Conservation (phyloP, 495 filamentous ascomycete species). For the Penicillium robsamsonii region DNA sequence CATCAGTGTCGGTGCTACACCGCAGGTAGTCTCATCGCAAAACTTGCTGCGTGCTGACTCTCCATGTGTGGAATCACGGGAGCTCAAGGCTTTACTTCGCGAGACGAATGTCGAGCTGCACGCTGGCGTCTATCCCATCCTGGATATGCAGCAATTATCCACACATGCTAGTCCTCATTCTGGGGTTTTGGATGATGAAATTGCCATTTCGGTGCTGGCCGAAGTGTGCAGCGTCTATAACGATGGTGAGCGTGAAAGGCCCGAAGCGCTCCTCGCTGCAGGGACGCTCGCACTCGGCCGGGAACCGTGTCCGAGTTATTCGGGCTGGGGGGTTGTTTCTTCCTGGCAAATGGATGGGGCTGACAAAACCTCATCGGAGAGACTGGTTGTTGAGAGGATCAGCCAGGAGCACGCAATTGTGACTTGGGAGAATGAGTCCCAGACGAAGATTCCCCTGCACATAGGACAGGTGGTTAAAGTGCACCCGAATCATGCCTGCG, state of each 20-base stretch:
- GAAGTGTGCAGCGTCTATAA: slow-evolving; percentile 74
- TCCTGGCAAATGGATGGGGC: slow-evolving; percentile 47
- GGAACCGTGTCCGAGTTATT: slow-evolving; percentile 69
- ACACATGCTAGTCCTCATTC: slow-evolving; percentile 55
- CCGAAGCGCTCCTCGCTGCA: slow-evolving; percentile 69
- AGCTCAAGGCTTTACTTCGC: slow-evolving; percentile 22
- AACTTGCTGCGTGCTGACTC: slow-evolving; percentile 31
- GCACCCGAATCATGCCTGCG: slow-evolving; percentile 85
- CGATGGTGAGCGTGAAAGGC: slow-evolving; percentile 36
- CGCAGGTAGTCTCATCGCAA: slow-evolving; percentile 63
- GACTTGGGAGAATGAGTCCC: slow-evolving; percentile 21
- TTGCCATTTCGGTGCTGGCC: slow-evolving; percentile 68
- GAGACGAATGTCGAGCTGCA: slow-evolving; percentile 59
- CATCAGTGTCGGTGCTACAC: slow-evolving; percentile 78
- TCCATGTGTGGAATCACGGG: slow-evolving; percentile 17
- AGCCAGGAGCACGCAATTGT: slow-evolving; percentile 41
- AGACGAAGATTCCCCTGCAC: slow-evolving; percentile 25
- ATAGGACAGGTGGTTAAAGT: slow-evolving; percentile 58
- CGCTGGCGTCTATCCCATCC: slow-evolving; percentile 69
- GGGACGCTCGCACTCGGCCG: slow-evolving; percentile 72
- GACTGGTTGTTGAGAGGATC: slow-evolving; percentile 34
- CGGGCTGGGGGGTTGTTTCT: slow-evolving; percentile 71
- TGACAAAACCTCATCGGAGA: neutral
- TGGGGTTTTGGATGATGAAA: slow-evolving; percentile 46
- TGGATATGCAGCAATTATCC: slow-evolving; percentile 81